phyloP scores from a whole-genome alignment of 208 protist species.

The Leishmania mexicana region DNA sequence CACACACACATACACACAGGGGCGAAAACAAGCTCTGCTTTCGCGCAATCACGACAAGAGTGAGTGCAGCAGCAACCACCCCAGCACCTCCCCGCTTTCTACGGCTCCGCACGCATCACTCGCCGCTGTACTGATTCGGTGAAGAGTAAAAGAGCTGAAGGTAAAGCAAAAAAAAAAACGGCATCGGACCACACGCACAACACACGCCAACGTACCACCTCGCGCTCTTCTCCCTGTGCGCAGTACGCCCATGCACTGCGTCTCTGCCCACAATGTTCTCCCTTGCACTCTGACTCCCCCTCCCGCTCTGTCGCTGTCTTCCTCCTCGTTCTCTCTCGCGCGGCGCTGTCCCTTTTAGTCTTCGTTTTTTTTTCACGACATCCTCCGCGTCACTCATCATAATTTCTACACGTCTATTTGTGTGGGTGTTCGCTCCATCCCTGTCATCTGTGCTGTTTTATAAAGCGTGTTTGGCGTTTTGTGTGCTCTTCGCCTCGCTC shows the following conservation, averaged over 20 bases:
- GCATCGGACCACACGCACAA: not conserved
- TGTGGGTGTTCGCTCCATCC: not conserved
- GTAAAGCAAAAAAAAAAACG: not conserved
- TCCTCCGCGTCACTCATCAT: not conserved
- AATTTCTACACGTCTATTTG: not conserved
- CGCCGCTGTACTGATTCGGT: not conserved
- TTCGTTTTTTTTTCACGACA: not conserved
- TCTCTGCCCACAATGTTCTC: not conserved
- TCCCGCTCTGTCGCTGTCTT: not conserved
- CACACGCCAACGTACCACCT: not conserved
- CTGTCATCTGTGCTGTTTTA: constrained; percentile 2
- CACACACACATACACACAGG: not conserved
- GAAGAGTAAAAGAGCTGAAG: not conserved
- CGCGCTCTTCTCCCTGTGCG: not conserved
- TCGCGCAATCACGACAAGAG: not conserved
- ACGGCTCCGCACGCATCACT: not conserved
- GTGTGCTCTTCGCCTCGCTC: not conserved
- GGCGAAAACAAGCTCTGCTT: not conserved
- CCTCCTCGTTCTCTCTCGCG: not conserved
- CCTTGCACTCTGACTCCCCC: not conserved
- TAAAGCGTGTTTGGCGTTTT: not conserved
- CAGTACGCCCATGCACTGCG: not conserved
- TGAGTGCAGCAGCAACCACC: not conserved
- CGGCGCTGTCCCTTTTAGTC: not conserved
- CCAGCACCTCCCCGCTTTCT: not conserved